These are phyloP conservation scores for Boletus speciosus DNA, from an alignment of 768 basidiomycete genomes.

Conservation along the genomic window DNA sequence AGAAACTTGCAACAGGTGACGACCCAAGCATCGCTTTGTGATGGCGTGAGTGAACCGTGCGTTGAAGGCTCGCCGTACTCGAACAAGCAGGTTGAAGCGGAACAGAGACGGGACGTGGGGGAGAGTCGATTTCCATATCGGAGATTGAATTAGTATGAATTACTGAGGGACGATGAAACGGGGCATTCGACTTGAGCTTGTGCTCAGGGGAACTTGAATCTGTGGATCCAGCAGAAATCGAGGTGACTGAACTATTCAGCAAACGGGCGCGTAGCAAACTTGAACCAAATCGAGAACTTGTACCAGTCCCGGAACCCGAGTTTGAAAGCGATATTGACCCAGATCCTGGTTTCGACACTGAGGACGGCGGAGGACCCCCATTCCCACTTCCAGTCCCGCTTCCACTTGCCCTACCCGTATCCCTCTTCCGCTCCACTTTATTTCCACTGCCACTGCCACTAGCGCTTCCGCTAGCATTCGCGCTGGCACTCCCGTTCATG, in stretches of 20 bases:
- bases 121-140: constrained; percentile 29
- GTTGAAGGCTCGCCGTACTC: neutral
- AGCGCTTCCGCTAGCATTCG: constrained; percentile 11
- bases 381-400: constrained; percentile 11
- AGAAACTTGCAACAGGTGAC: constrained; percentile 20
- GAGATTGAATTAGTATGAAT: constrained; percentile 3
- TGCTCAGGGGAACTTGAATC: constrained; percentile 13
- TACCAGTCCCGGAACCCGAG: constrained; percentile 23
- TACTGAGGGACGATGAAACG: constrained; percentile 7
- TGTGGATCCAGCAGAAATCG: constrained; percentile 23
- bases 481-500: constrained; percentile 10
- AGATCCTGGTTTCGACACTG: constrained; percentile 15
- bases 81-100: constrained; percentile 13
- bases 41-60: neutral
- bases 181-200: constrained; percentile 1
- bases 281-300: constrained; percentile 24
- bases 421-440: constrained; percentile 7
- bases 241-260: constrained; percentile 30
- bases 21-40: constrained; percentile 8
- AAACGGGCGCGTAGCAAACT: constrained; percentile 22
- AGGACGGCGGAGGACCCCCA: constrained; percentile 11
- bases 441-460: constrained; percentile 10
- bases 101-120: constrained; percentile 17
- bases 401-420: constrained; percentile 10
- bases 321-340: constrained; percentile 25